Percentiles rank a stretch among this genome's conserved stretches.
These are phyloP conservation scores for Ceratocystis variospora DNA, from an alignment of 2,329 filamentous ascomycete species.

Conservation along the genomic window DNA sequence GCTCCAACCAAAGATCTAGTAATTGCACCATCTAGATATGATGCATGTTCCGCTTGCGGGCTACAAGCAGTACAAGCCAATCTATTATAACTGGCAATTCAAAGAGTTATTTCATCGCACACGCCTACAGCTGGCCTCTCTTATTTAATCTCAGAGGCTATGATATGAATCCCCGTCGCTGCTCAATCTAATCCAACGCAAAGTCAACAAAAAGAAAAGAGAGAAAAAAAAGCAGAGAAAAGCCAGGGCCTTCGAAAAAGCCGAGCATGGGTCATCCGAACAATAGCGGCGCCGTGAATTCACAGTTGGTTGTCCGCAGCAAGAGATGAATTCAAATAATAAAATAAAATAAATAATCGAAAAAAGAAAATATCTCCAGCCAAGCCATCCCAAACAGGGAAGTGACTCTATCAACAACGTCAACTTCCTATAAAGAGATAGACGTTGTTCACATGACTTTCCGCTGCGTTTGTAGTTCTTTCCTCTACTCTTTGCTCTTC, in stretches of 20 bases:
- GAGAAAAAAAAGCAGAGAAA: background rate
- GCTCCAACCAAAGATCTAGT: background rate
- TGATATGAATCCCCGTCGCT: background rate
- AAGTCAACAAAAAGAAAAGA: background rate
- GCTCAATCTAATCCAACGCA: background rate
- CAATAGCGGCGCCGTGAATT: background rate
- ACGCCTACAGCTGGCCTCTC: too few species aligned
- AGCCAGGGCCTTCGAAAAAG: slow-evolving; percentile 2
- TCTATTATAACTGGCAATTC: background rate
- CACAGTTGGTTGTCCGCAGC: background rate
- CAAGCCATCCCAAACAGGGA: background rate
- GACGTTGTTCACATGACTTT: slow-evolving; percentile 1
- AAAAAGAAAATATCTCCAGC: background rate
- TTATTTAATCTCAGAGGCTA: background rate
- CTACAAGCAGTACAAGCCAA: background rate
- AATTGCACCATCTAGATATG: background rate
- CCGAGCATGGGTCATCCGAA: slow-evolving; percentile 8
- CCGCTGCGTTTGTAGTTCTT: background rate
- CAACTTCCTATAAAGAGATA: slow-evolving; percentile 1
- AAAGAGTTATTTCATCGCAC: too few species aligned
- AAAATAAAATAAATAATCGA: background rate
- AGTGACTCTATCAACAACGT: background rate
- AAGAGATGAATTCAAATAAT: background rate
- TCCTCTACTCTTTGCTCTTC: background rate
- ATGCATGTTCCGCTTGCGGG: background rate